Percentiles rank a stretch among this genome's conserved stretches.
Conservation (phyloP, 805 yeast species). For the Lipomyces kockii region DNA sequence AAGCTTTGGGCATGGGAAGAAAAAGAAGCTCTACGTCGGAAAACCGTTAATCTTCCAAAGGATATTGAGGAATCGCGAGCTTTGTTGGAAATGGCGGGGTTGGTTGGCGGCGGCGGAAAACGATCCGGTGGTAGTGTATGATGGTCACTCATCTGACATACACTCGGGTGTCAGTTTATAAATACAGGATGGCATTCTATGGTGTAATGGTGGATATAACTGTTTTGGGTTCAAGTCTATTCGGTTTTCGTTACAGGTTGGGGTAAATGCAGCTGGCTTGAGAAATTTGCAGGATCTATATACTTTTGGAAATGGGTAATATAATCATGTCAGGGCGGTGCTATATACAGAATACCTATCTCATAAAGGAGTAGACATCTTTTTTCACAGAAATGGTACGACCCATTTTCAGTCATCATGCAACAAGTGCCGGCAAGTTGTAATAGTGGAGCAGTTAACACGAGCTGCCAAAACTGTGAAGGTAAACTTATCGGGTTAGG, state of each 20-base stretch:
- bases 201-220: not conserved
- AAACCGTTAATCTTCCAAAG: constrained; percentile 65
- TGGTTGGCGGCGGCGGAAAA: constrained; percentile 52
- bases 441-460: too few relatives aligned
- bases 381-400: too few relatives aligned
- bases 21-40: constrained; percentile 78
- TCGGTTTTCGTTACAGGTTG: not conserved
- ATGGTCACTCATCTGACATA: not conserved
- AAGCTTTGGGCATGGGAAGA: constrained; percentile 91
- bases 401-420: too few relatives aligned
- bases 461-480: too few relatives aligned
- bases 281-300: too few relatives aligned
- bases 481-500: not conserved
- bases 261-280: not conserved
- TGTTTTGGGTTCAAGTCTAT: not conserved
- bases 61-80: constrained; percentile 64
- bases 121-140: constrained; percentile 57
- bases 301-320: not conserved
- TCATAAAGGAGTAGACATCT: too few relatives aligned
- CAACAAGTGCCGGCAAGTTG: too few relatives aligned
- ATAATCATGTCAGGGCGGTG: too few relatives aligned
- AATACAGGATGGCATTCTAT: not conserved
- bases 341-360: too few relatives aligned
- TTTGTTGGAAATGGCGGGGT: constrained; percentile 79
- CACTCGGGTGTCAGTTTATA: not conserved